Evolutionary conservation across 1,284 basidiomycete genomes (phyloP).

Genomic region (Neolentinus lepideus): DNA sequence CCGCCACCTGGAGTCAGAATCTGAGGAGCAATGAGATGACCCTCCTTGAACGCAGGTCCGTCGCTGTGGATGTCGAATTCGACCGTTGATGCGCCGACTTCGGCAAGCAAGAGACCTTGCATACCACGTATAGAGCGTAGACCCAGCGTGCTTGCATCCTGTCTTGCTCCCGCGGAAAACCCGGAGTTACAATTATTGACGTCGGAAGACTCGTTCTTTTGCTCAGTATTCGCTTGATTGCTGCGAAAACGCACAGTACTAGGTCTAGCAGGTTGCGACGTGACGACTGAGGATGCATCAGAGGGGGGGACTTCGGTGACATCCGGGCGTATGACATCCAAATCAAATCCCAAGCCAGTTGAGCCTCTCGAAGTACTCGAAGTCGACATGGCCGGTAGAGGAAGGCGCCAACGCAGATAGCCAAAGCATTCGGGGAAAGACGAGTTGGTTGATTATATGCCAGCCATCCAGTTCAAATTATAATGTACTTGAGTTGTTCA

Average conservation of each 20-base stretch:
- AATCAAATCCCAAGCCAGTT: neutral
- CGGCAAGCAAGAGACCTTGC: conserved; percentile 35
- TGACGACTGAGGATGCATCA: neutral
- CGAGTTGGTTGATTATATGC: too few relatives aligned
- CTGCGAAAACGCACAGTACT: neutral
- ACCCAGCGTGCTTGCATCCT: neutral
- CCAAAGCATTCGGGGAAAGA: neutral
- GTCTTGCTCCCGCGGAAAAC: neutral
- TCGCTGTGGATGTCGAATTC: conserved; percentile 27
- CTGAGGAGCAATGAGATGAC: conserved; percentile 27
- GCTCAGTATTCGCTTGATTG: neutral
- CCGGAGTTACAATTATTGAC: neutral
- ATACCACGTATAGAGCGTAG: conserved; percentile 33
- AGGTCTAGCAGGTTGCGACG: neutral
- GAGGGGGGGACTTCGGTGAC: neutral
- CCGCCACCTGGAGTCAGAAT: conserved; percentile 22
- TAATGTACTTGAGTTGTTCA: neutral
- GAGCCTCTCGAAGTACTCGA: neutral
- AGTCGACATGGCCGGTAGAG: neutral
- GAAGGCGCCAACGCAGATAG: neutral
- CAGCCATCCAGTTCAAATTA: neutral
- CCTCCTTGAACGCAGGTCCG: conserved; percentile 29
- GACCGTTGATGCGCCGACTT: conserved; percentile 35
- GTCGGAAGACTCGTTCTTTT: neutral
- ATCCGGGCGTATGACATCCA: neutral